Conservation (phyloP, 176 grass and related monocot genomes). For the Saccharum spontaneum region DNA sequence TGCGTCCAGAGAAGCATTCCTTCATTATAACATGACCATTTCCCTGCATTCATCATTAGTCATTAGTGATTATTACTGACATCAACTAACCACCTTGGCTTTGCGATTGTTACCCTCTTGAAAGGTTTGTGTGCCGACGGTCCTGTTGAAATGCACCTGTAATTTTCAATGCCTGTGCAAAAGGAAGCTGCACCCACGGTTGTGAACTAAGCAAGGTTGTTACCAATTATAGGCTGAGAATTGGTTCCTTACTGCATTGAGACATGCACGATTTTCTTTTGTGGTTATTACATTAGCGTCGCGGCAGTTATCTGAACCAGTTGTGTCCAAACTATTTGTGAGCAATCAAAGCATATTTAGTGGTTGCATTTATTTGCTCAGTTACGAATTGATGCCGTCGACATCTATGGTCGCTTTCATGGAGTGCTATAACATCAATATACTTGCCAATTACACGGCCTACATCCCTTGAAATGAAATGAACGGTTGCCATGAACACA, state of each 20-base stretch:
- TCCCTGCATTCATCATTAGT: too few relatives aligned
- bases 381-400: background rate
- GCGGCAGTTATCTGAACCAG: background rate
- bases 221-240: background rate
- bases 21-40: too few relatives aligned
- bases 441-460: background rate
- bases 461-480: slow-evolving; percentile 3
- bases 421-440: slow-evolving; percentile 1
- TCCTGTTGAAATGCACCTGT: background rate
- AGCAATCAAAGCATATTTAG: background rate
- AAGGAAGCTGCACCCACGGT: too few relatives aligned
- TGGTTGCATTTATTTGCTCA: background rate
- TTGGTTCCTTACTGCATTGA: background rate
- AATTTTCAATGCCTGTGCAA: too few relatives aligned
- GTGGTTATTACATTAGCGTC: background rate
- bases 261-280: background rate
- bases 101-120: background rate
- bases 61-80: too few relatives aligned
- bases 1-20: too few relatives aligned
- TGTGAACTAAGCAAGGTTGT: background rate
- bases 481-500: slow-evolving; percentile 20
- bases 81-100: too few relatives aligned
- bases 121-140: background rate
- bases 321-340: background rate
- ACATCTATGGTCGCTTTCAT: slow-evolving; percentile 28